Percentiles rank a stretch among this genome's conserved stretches.
phyloP scores from a whole-genome alignment of 768 basidiomycete genomes.

The Dictyophora rubrovolvata region DNA sequence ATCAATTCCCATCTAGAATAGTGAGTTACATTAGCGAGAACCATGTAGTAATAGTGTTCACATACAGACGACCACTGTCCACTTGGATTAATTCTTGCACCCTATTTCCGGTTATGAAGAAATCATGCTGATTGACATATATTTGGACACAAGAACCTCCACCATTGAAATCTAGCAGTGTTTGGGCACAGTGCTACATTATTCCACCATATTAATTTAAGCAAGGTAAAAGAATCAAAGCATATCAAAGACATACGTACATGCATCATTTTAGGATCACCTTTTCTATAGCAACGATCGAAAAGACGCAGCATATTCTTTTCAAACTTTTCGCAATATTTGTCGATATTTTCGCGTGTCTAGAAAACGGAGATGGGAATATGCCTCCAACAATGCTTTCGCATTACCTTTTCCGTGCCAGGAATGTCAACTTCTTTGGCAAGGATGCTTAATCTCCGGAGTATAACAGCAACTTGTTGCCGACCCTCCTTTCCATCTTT shows the following conservation, averaged over 20 bases:
- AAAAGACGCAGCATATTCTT: conserved; percentile 97
- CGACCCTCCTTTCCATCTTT: conserved; percentile 80
- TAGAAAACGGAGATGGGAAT: conserved; percentile 20
- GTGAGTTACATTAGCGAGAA: conserved; percentile 1
- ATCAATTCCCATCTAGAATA: conserved; percentile 65
- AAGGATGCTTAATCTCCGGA: conserved; percentile 75
- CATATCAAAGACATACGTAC: conserved; percentile 36
- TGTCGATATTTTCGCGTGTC: conserved; percentile 88
- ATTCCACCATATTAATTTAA: neutral
- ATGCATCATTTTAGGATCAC: conserved; percentile 99
- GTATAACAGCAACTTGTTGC: conserved; percentile 76
- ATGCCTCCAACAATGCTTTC: neutral
- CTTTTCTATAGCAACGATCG: conserved; percentile 90
- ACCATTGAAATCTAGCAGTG: conserved; percentile 94
- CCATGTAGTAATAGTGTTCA: neutral
- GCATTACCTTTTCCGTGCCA: conserved; percentile 62
- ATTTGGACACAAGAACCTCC: conserved; percentile 95
- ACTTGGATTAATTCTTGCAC: conserved; percentile 53
- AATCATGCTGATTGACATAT: conserved; percentile 99
- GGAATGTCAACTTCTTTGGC: conserved; percentile 91
- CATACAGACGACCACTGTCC: conserved; percentile 50
- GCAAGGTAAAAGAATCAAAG: conserved; percentile 7
- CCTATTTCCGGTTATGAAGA: conserved; percentile 84
- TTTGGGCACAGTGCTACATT: conserved; percentile 91
- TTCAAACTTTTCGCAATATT: conserved; percentile 97